These are phyloP conservation scores for Paraconiothyrium brasiliense DNA, from an alignment of 2,329 filamentous ascomycete species.

Conservation along the genomic window DNA sequence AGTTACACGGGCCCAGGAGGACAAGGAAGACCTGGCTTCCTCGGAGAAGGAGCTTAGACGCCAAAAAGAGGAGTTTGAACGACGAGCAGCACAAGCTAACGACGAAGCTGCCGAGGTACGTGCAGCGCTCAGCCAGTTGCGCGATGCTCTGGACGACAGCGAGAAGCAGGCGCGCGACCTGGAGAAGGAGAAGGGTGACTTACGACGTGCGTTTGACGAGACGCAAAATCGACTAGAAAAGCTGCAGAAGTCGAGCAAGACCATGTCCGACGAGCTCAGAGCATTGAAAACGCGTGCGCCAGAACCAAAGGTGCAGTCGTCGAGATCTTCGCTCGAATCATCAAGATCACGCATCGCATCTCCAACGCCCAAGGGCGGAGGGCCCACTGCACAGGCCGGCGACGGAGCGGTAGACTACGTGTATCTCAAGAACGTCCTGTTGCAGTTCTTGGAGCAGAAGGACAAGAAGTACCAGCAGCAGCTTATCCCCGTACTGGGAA, in stretches of 20 bases:
- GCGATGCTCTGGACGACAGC: slow-evolving; percentile 83
- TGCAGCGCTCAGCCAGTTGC: slow-evolving; percentile 78
- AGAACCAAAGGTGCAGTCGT: slow-evolving; percentile 61
- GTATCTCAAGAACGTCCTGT: slow-evolving; percentile 81
- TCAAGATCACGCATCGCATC: slow-evolving; percentile 58
- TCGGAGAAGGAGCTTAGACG: slow-evolving; percentile 78
- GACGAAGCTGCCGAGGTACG: slow-evolving; percentile 81
- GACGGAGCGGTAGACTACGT: slow-evolving; percentile 63
- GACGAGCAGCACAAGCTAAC: slow-evolving; percentile 71
- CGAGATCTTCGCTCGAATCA: slow-evolving; percentile 68
- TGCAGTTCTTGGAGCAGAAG: slow-evolving; percentile 84
- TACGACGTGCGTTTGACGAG: slow-evolving; percentile 81
- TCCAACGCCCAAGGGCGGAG: slow-evolving; percentile 54
- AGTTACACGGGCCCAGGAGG: slow-evolving; percentile 73
- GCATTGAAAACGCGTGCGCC: slow-evolving; percentile 54
- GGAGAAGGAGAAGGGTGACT: slow-evolving; percentile 81
- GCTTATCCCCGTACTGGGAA: slow-evolving; percentile 79
- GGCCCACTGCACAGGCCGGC: slow-evolving; percentile 34
- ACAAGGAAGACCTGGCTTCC: slow-evolving; percentile 80
- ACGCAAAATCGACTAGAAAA: slow-evolving; percentile 80
- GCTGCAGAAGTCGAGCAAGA: slow-evolving; percentile 73
- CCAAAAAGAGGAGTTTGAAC: slow-evolving; percentile 79
- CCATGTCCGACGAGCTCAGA: slow-evolving; percentile 67
- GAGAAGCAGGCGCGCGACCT: slow-evolving; percentile 85
- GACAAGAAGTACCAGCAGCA: slow-evolving; percentile 79